Evolutionary conservation across 306 rosid species (phyloP).

Genomic region (Acmispon strigosus): DNA sequence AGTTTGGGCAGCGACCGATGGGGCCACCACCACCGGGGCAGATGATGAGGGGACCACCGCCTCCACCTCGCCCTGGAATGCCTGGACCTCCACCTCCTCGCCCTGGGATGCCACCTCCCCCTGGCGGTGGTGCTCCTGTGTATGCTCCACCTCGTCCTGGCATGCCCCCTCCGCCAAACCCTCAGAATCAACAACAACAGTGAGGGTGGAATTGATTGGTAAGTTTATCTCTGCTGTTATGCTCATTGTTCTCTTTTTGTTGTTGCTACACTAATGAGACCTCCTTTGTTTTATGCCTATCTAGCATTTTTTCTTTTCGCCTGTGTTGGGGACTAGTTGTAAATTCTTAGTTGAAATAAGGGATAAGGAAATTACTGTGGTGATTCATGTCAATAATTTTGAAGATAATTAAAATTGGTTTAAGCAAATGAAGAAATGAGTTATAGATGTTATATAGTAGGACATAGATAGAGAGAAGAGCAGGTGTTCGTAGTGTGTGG

Average conservation of each 20-base stretch:
- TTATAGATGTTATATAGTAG: too few species aligned
- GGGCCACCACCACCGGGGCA: constrained; percentile 97
- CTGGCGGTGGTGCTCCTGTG: constrained; percentile 66
- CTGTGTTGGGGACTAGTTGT: not conserved
- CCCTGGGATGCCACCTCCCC: constrained; percentile 97
- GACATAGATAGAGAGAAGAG: too few species aligned
- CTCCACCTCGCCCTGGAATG: constrained; percentile 84
- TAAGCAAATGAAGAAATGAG: too few species aligned
- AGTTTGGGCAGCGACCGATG: constrained; percentile 93
- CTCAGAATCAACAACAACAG: constrained; percentile 75
- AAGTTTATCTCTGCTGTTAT: constrained; percentile 7
- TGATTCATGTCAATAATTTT: too few species aligned
- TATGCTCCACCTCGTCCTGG: constrained; percentile 86
- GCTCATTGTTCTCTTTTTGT: not conserved
- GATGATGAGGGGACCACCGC: constrained; percentile 93
- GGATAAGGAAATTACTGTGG: too few species aligned
- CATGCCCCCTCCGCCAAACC: constrained; percentile 81
- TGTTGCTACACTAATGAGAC: not conserved
- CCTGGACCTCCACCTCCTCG: constrained; percentile 62
- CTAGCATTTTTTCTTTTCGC: not conserved
- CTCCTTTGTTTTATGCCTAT: not conserved
- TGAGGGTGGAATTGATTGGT: constrained; percentile 18
- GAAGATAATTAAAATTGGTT: too few species aligned
- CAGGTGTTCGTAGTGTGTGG: too few species aligned
- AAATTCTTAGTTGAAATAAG: not conserved